phyloP scores from a whole-genome alignment of 2,329 filamentous ascomycete species.

The Chalaropsis ovoidea region DNA sequence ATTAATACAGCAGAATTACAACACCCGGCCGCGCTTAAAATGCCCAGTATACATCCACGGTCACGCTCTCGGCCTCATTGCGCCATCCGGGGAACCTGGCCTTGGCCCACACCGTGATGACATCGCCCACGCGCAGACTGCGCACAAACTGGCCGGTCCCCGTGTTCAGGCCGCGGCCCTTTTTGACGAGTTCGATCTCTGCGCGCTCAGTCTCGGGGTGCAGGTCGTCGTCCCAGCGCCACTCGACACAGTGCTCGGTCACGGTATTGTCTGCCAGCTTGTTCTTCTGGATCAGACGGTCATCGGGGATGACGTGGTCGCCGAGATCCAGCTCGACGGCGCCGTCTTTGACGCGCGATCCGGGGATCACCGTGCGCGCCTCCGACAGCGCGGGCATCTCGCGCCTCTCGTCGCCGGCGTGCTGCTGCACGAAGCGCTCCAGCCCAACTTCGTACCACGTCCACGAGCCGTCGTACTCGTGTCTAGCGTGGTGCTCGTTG shows the following conservation, averaged over 20 bases:
- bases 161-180: slow-evolving; percentile 43
- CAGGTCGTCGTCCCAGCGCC: slow-evolving; percentile 44
- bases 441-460: slow-evolving; percentile 57
- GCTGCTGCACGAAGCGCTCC: slow-evolving; percentile 44
- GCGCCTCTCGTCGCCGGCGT: not conserved
- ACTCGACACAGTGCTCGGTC: slow-evolving; percentile 41
- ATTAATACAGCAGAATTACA: too few relatives aligned
- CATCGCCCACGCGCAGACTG: slow-evolving; percentile 47
- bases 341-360: slow-evolving; percentile 24
- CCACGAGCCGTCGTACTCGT: slow-evolving; percentile 34
- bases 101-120: slow-evolving; percentile 52
- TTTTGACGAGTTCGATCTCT: slow-evolving; percentile 31
- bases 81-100: slow-evolving; percentile 46
- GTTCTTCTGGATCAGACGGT: slow-evolving; percentile 42
- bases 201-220: slow-evolving; percentile 37
- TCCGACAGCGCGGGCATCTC: slow-evolving; percentile 29
- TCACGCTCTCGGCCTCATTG: slow-evolving; percentile 42
- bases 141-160: slow-evolving; percentile 48
- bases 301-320: slow-evolving; percentile 31
- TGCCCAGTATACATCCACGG: slow-evolving; percentile 51
- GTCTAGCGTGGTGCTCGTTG: slow-evolving; percentile 8
- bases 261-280: slow-evolving; percentile 32
- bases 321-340: slow-evolving; percentile 34
- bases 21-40: slow-evolving; percentile 19
- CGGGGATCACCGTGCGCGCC: slow-evolving; percentile 35